phyloP scores from a whole-genome alignment of 1,284 basidiomycete species.

The Boletus sp. region DNA sequence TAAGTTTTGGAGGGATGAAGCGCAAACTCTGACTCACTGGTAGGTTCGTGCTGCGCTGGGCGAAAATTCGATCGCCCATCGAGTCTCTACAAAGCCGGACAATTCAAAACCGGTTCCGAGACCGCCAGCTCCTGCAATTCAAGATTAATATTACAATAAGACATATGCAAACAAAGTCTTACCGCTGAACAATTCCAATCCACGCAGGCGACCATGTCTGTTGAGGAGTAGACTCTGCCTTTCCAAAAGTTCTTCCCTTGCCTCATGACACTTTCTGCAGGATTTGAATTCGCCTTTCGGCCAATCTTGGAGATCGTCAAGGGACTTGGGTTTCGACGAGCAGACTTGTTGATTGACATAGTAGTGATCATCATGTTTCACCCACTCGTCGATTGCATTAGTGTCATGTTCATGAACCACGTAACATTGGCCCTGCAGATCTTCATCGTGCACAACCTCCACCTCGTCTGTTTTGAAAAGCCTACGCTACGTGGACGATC shows the following conservation, averaged over 20 bases:
- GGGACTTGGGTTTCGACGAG: conserved; percentile 14
- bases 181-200: conserved; percentile 68
- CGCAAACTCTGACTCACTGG: conserved; percentile 37
- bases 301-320: conserved; percentile 34
- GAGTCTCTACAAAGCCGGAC: conserved; percentile 58
- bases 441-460: conserved; percentile 31
- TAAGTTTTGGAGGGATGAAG: conserved; percentile 4
- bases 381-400: conserved; percentile 46
- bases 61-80: conserved; percentile 64
- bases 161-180: conserved; percentile 9
- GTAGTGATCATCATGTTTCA: conserved; percentile 52
- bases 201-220: conserved; percentile 45
- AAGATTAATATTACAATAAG: conserved; percentile 6
- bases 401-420: conserved; percentile 34
- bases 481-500: conserved; percentile 39
- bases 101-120: conserved; percentile 62
- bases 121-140: conserved; percentile 60
- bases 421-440: conserved; percentile 50
- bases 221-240: conserved; percentile 33
- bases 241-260: conserved; percentile 30
- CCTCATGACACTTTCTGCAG: conserved; percentile 41
- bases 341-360: conserved; percentile 43
- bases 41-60: conserved; percentile 63
- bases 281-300: conserved; percentile 26
- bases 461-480: conserved; percentile 40